phyloP scores from a whole-genome alignment of 495 filamentous ascomycete species.

The Penicillium lividum region DNA sequence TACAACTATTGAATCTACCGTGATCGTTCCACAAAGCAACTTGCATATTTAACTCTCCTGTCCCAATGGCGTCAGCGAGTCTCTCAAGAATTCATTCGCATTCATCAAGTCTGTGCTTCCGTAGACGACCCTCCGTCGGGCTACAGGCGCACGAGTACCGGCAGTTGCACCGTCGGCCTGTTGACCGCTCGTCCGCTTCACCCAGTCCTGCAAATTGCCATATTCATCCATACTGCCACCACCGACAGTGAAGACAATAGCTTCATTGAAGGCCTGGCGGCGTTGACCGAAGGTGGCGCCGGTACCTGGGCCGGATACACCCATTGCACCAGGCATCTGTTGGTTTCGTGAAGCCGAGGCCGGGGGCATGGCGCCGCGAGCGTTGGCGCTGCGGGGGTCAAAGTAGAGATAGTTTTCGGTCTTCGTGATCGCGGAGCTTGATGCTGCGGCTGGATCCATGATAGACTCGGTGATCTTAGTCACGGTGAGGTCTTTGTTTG shows the following conservation, averaged over 20 bases:
- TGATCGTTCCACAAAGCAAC: not conserved
- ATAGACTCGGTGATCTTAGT: constrained; percentile 98
- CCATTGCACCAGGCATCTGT: constrained; percentile 46
- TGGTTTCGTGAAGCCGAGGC: constrained; percentile 58
- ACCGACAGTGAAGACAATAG: constrained; percentile 94
- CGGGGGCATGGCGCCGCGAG: constrained; percentile 86
- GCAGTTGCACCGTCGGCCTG: constrained; percentile 46
- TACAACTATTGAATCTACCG: constrained; percentile 15
- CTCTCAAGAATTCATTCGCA: constrained; percentile 79
- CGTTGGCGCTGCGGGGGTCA: constrained; percentile 89
- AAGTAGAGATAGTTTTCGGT: constrained; percentile 99
- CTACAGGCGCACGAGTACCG: constrained; percentile 40
- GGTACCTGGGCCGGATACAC: constrained; percentile 58
- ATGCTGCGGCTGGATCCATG: constrained; percentile 92
- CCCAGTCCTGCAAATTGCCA: constrained; percentile 97
- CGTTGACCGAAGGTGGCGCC: constrained; percentile 91
- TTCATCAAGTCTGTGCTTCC: constrained; percentile 94
- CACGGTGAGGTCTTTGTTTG: constrained; percentile 90
- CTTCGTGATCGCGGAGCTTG: constrained; percentile 89
- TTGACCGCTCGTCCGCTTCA: constrained; percentile 66
- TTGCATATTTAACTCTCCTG: constrained; percentile 51
- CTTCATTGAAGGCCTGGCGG: constrained; percentile 91
- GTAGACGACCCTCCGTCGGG: constrained; percentile 82
- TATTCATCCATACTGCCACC: constrained; percentile 99
- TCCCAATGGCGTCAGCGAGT: constrained; percentile 80